Base-by-base conservation (phyloP, 257 asterid species). In the Petrea volubilis region DNA sequence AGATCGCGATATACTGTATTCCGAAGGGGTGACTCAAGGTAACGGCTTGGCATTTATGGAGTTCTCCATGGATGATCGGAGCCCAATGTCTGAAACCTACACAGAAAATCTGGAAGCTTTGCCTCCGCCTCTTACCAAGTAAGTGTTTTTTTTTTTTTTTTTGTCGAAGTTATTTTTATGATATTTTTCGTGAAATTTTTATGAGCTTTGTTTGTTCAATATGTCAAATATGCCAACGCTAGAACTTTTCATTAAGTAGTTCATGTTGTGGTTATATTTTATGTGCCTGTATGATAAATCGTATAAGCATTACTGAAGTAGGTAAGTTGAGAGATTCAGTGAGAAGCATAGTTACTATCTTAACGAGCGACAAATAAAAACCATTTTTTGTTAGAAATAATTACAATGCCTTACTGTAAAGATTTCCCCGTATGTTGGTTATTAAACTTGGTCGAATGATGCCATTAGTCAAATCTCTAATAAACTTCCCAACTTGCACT, bases 21-120 rank as follows among this genome's bases (percentile, higher is more conserved):
- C 98, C 4, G 98, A 94, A 82, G 98, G 97, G 76, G 95, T 91
- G 34, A 94, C 98, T 33, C 97, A 85, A 79, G 97, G 98, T 47
- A 94, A 88, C 28, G 96, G 96, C 68, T 79, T 94, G 83, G 96
- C 97, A 53, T 85, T 89, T 62, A 89, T 91, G 93, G 98, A 94
- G 86, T 94, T 94, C 86, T 82, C 90, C 47, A 70, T 94, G 79
- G 98, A 91, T 69, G 97, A 89, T 66, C 98, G 91, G 7, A 94
- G 97, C 83, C 96, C 97, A 44, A 87, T 94, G 96, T 91, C 96
- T 0, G 98, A 94, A 74, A 76, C 85, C 69, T 94, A 86, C 80
- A 78, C 90, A 1, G 97, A 91, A 57, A 94, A 89, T 77, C 84
- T 91, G 24, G 98, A 93, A 51, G 62, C 92, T 17, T 79, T 70